Evolutionary conservation across 2,329 filamentous ascomycete species (phyloP).

Genomic region (Capronia coronata): DNA sequence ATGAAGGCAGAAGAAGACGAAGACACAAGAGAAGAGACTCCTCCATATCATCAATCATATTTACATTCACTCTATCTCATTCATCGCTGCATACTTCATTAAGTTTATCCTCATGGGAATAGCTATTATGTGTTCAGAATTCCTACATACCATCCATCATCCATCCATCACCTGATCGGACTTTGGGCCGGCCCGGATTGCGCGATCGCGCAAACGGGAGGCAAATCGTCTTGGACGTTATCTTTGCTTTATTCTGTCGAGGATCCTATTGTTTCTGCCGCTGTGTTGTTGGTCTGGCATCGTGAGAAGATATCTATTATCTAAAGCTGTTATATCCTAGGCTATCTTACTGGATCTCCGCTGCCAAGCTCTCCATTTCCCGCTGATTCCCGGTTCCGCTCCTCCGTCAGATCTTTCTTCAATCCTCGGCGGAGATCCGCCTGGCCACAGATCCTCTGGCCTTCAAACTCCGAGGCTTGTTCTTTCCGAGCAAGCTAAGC

Average conservation of each 20-base stretch:
- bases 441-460: too few relatives aligned
- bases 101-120: too few relatives aligned
- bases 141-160: too few relatives aligned
- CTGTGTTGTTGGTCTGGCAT: too few relatives aligned
- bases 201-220: background rate
- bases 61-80: too few relatives aligned
- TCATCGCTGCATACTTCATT: too few relatives aligned
- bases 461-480: background rate
- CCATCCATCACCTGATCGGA: conserved; percentile 5
- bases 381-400: background rate
- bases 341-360: background rate
- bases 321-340: background rate
- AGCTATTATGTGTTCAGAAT: background rate
- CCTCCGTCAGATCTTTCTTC: too few relatives aligned
- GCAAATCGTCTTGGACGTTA: background rate
- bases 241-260: background rate
- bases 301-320: too few relatives aligned
- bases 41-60: too few relatives aligned
- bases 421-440: background rate
- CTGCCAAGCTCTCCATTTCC: background rate
- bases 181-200: background rate
- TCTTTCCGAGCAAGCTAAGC: background rate
- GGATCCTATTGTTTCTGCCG: background rate
- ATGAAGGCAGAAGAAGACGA: too few relatives aligned
- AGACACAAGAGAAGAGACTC: too few relatives aligned